phyloP scores from a whole-genome alignment of 2,329 filamentous ascomycete genomes.

The Rhinocladiella similis region DNA sequence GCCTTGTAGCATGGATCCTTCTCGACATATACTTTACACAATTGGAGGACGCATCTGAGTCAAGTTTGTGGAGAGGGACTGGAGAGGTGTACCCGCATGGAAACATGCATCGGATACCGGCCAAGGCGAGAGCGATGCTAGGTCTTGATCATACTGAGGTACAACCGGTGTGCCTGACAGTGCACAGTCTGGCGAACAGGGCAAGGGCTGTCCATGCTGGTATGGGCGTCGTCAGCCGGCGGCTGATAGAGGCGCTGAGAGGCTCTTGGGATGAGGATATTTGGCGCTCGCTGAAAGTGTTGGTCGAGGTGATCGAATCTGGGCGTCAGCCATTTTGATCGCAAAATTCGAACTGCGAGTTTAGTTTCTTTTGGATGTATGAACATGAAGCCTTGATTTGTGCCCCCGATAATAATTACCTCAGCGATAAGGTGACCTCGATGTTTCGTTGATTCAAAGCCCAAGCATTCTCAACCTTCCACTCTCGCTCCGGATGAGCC shows the following conservation, averaged over 20 bases:
- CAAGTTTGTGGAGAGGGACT: not conserved
- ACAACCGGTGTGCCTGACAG: slow-evolving; percentile 5
- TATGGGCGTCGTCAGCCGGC: slow-evolving; percentile 13
- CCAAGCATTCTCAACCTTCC: slow-evolving; percentile 29
- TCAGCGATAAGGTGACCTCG: slow-evolving; percentile 17
- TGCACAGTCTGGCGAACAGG: slow-evolving; percentile 6
- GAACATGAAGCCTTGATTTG: not conserved
- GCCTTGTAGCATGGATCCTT: slow-evolving; percentile 26
- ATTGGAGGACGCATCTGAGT: slow-evolving; percentile 1
- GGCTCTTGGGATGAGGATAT: slow-evolving; percentile 25
- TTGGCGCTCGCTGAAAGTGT: slow-evolving; percentile 20
- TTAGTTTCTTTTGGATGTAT: not conserved
- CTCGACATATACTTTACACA: slow-evolving; percentile 23
- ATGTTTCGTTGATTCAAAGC: slow-evolving; percentile 27
- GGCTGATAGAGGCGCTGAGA: slow-evolving; percentile 18
- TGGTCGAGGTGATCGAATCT: slow-evolving; percentile 23
- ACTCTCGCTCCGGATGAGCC: slow-evolving; percentile 16
- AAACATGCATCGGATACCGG: slow-evolving; percentile 16
- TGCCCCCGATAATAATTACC: slow-evolving; percentile 1
- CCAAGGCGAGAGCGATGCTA: slow-evolving; percentile 23
- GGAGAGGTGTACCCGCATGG: not conserved
- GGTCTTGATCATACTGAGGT: slow-evolving; percentile 15
- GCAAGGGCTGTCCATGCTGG: slow-evolving; percentile 6
- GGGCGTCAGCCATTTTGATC: slow-evolving; percentile 1
- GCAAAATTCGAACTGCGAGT: not conserved